These are phyloP conservation scores for Botryotinia narcissicola DNA, from an alignment of 2,329 filamentous ascomycete species.

Conservation along the genomic window DNA sequence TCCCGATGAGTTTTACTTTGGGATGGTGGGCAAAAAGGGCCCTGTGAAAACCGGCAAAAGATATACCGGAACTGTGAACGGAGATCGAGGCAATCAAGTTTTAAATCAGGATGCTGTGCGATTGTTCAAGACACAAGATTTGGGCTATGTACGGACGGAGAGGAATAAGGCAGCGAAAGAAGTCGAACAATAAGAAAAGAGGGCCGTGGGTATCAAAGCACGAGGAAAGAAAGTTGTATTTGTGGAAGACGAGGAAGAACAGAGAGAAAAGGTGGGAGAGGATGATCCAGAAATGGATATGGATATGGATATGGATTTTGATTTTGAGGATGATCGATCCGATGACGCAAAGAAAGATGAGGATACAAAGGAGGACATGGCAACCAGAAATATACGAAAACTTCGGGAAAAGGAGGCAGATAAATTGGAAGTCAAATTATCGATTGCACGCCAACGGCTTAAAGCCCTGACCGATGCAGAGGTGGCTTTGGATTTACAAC, in stretches of 20 bases:
- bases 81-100: constrained; percentile 55
- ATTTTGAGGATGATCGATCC: constrained; percentile 26
- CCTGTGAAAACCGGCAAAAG: constrained; percentile 51
- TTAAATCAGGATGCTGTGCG: constrained; percentile 57
- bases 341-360: constrained; percentile 25
- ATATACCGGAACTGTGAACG: constrained; percentile 56
- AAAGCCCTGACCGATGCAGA: constrained; percentile 55
- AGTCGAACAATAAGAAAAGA: constrained; percentile 53
- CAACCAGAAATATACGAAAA: constrained; percentile 40
- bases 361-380: constrained; percentile 26
- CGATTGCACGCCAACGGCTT: constrained; percentile 53
- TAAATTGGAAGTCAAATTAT: constrained; percentile 50
- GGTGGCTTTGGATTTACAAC: constrained; percentile 55
- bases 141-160: constrained; percentile 63
- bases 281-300: constrained; percentile 35
- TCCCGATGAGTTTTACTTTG: constrained; percentile 72
- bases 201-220: constrained; percentile 44
- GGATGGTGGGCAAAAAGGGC: constrained; percentile 63
- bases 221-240: constrained; percentile 41
- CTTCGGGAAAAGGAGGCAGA: constrained; percentile 47
- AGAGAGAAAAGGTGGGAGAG: constrained; percentile 26
- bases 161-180: constrained; percentile 59
- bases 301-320: constrained; percentile 34
- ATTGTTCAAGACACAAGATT: constrained; percentile 67
- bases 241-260: constrained; percentile 35